These are phyloP conservation scores for Sphenostylis stenocarpa DNA, from an alignment of 306 rosid species.

Conservation along the genomic window DNA sequence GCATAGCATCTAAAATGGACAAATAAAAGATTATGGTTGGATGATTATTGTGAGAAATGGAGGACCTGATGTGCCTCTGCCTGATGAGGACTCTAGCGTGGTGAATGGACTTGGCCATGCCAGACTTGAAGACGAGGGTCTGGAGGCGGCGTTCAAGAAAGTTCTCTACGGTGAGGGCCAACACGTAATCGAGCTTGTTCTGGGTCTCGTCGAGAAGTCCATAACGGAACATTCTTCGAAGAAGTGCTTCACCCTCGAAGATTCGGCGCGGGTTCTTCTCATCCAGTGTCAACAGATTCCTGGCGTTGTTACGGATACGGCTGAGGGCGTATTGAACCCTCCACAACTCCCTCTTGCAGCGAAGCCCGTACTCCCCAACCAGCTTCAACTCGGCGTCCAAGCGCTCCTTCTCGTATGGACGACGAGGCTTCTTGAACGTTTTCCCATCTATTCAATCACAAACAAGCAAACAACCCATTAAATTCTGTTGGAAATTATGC, in stretches of 20 bases:
- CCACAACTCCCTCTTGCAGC: conserved; percentile 70
- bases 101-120: conserved; percentile 71
- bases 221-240: conserved; percentile 59
- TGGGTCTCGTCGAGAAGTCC: conserved; percentile 61
- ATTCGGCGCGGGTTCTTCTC: conserved; percentile 73
- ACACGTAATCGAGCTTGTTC: conserved; percentile 70
- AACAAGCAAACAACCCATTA: background rate
- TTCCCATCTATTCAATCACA: conserved; percentile 53
- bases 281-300: conserved; percentile 55
- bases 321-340: conserved; percentile 68
- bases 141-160: conserved; percentile 72
- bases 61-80: conserved; percentile 65
- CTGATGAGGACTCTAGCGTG: conserved; percentile 68
- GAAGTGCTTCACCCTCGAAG: conserved; percentile 68
- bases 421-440: conserved; percentile 76
- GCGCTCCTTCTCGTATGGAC: conserved; percentile 77
- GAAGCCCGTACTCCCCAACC: conserved; percentile 66
- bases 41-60: background rate
- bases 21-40: background rate
- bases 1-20: background rate
- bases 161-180: conserved; percentile 67
- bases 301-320: conserved; percentile 63
- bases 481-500: background rate
- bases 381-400: conserved; percentile 66
- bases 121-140: conserved; percentile 62